These are phyloP conservation scores for Colletotrichum musae DNA, from an alignment of 2,329 filamentous ascomycete genomes.

Conservation along the genomic window DNA sequence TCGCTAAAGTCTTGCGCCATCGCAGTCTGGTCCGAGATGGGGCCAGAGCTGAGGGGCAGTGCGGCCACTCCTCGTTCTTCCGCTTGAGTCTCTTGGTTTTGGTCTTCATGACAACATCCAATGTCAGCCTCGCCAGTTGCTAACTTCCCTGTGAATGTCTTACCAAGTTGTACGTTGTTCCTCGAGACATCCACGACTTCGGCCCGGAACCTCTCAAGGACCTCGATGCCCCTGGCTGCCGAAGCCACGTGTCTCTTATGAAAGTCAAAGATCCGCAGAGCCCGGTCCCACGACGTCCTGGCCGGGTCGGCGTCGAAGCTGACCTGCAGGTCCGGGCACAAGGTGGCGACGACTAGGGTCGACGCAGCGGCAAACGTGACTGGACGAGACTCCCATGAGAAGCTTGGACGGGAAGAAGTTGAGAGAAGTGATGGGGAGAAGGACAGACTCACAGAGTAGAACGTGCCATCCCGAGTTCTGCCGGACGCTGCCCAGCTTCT, in stretches of 20 bases:
- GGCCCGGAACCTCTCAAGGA: conserved; percentile 10
- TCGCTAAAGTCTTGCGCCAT: conserved; percentile 17
- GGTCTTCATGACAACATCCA: background rate
- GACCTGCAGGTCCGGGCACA: background rate
- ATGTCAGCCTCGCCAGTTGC: background rate
- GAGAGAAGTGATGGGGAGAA: background rate
- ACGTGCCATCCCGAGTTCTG: conserved; percentile 30
- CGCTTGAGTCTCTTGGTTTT: background rate
- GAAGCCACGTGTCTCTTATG: conserved; percentile 8
- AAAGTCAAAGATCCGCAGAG: conserved; percentile 20
- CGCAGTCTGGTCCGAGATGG: conserved; percentile 6
- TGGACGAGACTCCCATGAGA: background rate
- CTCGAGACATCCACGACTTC: background rate
- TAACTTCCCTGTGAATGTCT: background rate
- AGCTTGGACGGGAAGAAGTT: background rate
- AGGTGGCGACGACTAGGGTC: background rate
- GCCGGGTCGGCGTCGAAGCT: conserved; percentile 16
- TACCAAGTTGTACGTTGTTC: background rate
- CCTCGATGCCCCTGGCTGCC: conserved; percentile 13
- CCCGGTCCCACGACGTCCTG: conserved; percentile 6
- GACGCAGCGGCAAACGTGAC: conserved; percentile 27
- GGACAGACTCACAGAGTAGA: conserved; percentile 10
- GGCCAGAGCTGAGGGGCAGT: conserved; percentile 6
- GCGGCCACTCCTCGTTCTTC: background rate
- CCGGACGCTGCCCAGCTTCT: conserved; percentile 12